Evolutionary conservation across 2,329 filamentous ascomycete genomes (phyloP).

Genomic region (Nigrograna mackinnonii): DNA sequence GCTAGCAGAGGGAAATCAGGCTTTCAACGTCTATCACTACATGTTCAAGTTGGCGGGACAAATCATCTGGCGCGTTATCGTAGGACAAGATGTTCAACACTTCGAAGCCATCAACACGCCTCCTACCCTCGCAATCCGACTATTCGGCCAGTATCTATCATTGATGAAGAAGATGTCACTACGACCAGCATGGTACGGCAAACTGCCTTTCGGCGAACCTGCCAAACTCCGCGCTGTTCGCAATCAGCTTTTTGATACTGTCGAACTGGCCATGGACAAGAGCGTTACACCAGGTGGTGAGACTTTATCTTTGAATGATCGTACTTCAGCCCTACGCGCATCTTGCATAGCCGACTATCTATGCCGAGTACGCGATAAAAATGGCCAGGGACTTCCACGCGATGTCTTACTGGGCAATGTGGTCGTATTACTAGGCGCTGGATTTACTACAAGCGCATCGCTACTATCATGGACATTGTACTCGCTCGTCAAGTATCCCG

Average conservation of each 20-base stretch:
- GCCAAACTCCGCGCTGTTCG: slow-evolving; percentile 25
- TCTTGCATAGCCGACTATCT: slow-evolving; percentile 51
- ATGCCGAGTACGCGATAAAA: slow-evolving; percentile 55
- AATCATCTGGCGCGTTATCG: slow-evolving; percentile 46
- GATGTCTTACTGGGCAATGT: slow-evolving; percentile 44
- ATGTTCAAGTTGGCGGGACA: slow-evolving; percentile 51
- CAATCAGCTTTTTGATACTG: slow-evolving; percentile 1
- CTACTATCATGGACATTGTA: slow-evolving; percentile 63
- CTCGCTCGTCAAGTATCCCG: slow-evolving; percentile 55
- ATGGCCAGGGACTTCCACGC: slow-evolving; percentile 57
- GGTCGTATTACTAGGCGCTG: slow-evolving; percentile 58
- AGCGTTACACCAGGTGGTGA: slow-evolving; percentile 6
- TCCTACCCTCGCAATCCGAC: slow-evolving; percentile 1
- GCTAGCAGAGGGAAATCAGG: slow-evolving; percentile 49
- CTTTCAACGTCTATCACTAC: slow-evolving; percentile 52
- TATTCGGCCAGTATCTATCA: slow-evolving; percentile 37
- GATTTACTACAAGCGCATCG: slow-evolving; percentile 63
- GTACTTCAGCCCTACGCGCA: slow-evolving; percentile 32
- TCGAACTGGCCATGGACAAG: slow-evolving; percentile 2
- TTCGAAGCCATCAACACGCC: slow-evolving; percentile 47
- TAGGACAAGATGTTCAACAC: slow-evolving; percentile 49
- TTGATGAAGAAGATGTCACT: slow-evolving; percentile 62
- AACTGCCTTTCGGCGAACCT: slow-evolving; percentile 61
- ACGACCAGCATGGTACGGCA: slow-evolving; percentile 57
- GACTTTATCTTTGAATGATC: slow-evolving; percentile 33